Base-by-base conservation (phyloP, 306 rosid genomes). In the Pyrus communis region DNA sequence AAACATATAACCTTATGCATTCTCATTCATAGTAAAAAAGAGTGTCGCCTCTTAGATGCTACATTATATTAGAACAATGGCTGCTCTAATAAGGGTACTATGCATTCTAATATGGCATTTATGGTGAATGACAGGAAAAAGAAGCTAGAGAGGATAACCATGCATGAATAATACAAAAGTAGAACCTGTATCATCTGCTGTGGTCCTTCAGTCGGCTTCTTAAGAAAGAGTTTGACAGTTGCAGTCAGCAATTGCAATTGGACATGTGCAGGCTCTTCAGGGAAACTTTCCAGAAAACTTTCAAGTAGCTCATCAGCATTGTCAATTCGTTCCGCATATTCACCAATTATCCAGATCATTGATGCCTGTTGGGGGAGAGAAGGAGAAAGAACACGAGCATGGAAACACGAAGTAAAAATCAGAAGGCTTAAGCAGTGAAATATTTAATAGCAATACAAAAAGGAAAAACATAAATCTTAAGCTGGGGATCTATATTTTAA, bases 311-410 rank as follows among this genome's bases (percentile, higher is more conserved):
- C 99, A 74, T 96, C 99, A 45, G 99, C 99, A 85, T 96, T 96
- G 85, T 96, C 99, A 84, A 96, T 96, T 89, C 99, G 89, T 85
- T 96, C 99, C 10, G 99, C 99, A 77, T 96, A 96, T 76, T 96
- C 99, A 57, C 99, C 99, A 85, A 96, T 96, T 78, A 96, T 96
- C 99, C 99, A 96, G 60, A 96, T 96, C 99, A 96, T 96, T 18
- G 99, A 96, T 45, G 99, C 99, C 99, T 96, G 45, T 25, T 7
- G 45, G 11, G 28, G 27, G 12, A 19, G 71, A 68, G 55, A 31
- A 11, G 0, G 27, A 43, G 42, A 42, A 22, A n/a, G 33, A 30
- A 27, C 49, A 38, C 27, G 30, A 73, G 45, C 49, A 17, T 51
- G 17, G 67, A 55, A 63, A 77, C 42, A 62, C 59, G 13, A 66